Conservation (phyloP, 2,329 filamentous ascomycete species). For the Aspergillus cejpii region DNA sequence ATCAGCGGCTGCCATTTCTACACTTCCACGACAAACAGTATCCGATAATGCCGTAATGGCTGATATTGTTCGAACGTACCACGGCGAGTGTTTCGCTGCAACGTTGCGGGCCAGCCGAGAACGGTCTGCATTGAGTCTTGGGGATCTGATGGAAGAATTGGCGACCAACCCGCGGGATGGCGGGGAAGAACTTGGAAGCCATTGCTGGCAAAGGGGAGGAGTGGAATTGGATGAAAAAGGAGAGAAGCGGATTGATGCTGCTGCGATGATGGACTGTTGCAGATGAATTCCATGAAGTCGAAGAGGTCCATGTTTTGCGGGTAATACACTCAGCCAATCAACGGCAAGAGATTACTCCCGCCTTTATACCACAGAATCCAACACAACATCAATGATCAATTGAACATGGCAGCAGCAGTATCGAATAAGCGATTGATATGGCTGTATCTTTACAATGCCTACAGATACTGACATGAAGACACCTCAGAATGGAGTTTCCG, state of each 20-base stretch:
- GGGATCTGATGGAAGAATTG: slow-evolving; percentile 59
- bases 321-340: slow-evolving; percentile 31
- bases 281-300: slow-evolving; percentile 23
- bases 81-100: slow-evolving; percentile 67
- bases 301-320: slow-evolving; percentile 33
- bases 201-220: slow-evolving; percentile 44
- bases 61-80: slow-evolving; percentile 46
- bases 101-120: slow-evolving; percentile 61
- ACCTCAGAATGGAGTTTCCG: neutral
- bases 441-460: too few species aligned
- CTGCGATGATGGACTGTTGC: slow-evolving; percentile 5
- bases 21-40: neutral
- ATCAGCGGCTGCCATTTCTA: slow-evolving; percentile 7
- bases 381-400: neutral
- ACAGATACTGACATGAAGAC: too few species aligned
- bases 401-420: neutral
- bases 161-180: slow-evolving; percentile 62
- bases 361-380: slow-evolving; percentile 9
- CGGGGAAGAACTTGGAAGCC: slow-evolving; percentile 75
- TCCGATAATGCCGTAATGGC: slow-evolving; percentile 7
- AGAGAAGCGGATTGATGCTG: slow-evolving; percentile 1
- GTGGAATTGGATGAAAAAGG: slow-evolving; percentile 12
- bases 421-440: too few species aligned
- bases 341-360: slow-evolving; percentile 31
- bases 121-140: slow-evolving; percentile 62